Evolutionary conservation across 1,284 basidiomycete species (phyloP), one percentile per base, ranked within the genome.

Genomic region (Ceratobasidium sp.): DNA sequence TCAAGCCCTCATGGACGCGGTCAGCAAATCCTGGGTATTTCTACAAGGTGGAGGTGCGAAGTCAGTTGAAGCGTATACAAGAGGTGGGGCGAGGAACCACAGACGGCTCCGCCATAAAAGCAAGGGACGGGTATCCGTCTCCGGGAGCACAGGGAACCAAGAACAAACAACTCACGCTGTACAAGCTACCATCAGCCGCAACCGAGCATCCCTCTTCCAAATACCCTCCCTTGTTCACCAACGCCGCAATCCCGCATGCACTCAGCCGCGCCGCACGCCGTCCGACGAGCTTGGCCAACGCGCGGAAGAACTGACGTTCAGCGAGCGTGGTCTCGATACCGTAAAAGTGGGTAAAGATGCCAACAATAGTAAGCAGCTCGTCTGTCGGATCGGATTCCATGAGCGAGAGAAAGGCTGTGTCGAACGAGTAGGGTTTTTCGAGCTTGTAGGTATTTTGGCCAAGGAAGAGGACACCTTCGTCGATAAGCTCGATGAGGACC

Each of bases 371-470:
- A 65, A 98, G 88, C 53, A 98, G 88, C 81, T 99, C 97, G 80
- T 98, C 97, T n/a, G 97, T 99, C 1, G 94, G 91, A 83, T 99
- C 97, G 79, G 93, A 92, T 84, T 98, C 97, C 90, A 99, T 98
- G 74, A 98, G 86, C 61, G 93, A 96, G 76, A 99, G 85, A 86
- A 98, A 98, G 0, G 97, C 97, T 1, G 97, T 99, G 83, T 99
- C 97, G 80, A 99, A 92, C 54, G 88, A 91, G 81, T 97, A 96
- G 7, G 95, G 88, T 79, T 89, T 94, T 83, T 98, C 96, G 68
- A 98, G 88, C 85, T 98, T 98, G 88, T 98, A 98, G 0, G 96
- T 98, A 83, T 96, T 95, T 84, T 98, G 97, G 53, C 97, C 96
- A 48, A 98, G 87, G 90, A 99, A 99, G 73, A 99, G 88, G 34